Percentiles rank a stretch among this genome's conserved stretches.
Conservation (phyloP, 768 basidiomycete genomes). For the Psilocybe azurescens region DNA sequence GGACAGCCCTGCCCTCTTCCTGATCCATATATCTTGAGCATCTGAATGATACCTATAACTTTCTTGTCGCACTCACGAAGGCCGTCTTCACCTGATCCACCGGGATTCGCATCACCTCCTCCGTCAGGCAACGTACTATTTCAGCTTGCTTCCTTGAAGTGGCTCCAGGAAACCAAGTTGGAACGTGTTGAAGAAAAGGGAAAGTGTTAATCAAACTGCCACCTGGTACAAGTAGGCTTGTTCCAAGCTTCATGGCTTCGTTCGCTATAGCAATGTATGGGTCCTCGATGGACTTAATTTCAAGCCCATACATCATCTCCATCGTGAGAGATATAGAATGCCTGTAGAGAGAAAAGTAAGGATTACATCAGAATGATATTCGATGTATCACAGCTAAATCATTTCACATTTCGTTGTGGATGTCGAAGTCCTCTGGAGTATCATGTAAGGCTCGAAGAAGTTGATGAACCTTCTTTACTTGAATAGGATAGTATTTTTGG, state of each 20-base stretch:
- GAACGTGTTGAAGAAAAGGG: constrained; percentile 22
- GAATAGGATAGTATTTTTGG: constrained; percentile 31
- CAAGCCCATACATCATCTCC: constrained; percentile 24
- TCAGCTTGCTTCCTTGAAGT: neutral
- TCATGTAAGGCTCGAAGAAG: constrained; percentile 25
- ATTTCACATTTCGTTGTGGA: neutral
- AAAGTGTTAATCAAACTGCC: constrained; percentile 17
- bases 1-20: constrained; percentile 10
- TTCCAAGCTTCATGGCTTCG: constrained; percentile 28
- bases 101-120: constrained; percentile 15
- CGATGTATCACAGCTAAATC: too few relatives aligned
- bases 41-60: neutral
- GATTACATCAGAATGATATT: too few relatives aligned
- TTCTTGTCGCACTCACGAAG: neutral
- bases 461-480: constrained; percentile 32
- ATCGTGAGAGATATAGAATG: constrained; percentile 20
- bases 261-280: constrained; percentile 32
- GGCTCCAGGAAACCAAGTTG: constrained; percentile 27
- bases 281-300: constrained; percentile 16
- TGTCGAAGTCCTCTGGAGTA: too few relatives aligned
- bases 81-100: constrained; percentile 12
- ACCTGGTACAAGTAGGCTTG: constrained; percentile 16
- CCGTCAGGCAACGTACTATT: constrained; percentile 22
- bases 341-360: neutral
- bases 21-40: neutral